A percentile compares a stretch with the other conserved stretches of the same genome.
Conservation (phyloP, 164 flowering plant genomes). For the Vitis vinifera region DNA sequence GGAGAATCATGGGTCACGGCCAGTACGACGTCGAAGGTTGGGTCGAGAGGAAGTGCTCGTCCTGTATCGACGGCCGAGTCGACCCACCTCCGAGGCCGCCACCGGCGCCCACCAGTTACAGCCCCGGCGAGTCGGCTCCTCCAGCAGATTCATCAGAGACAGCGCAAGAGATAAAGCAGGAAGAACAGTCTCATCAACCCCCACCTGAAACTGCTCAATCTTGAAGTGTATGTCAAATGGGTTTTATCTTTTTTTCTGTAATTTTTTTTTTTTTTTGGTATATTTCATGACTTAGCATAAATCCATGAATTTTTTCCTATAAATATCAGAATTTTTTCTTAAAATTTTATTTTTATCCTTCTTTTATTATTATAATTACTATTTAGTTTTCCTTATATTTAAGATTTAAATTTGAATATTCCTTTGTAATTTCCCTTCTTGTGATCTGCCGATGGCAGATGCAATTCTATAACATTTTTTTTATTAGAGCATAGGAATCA, state of each 20-base stretch:
- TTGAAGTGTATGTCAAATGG: constrained; percentile 18
- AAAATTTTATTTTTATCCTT: no score
- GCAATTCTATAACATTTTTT: no score
- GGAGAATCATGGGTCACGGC: constrained; percentile 56
- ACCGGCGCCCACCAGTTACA: not conserved
- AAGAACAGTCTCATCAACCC: constrained; percentile 18
- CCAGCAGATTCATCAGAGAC: constrained; percentile 24
- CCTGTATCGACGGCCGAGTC: constrained; percentile 66
- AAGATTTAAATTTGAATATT: no score
- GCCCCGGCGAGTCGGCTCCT: constrained; percentile 17
- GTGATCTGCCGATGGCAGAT: not conserved
- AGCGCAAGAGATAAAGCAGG: constrained; percentile 22
- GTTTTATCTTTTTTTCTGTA: not conserved
- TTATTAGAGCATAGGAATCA: no score
- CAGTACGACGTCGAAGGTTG: constrained; percentile 66
- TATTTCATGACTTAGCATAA: no score
- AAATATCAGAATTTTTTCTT: no score
- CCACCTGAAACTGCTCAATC: constrained; percentile 11
- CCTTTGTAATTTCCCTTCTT: not conserved
- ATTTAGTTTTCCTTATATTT: no score
- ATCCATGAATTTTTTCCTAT: no score
- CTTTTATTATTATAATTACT: no score
- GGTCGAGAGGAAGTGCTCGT: constrained; percentile 68
- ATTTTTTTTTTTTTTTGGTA: not conserved
- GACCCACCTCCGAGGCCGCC: constrained; percentile 28